phyloP scores from a whole-genome alignment of 768 basidiomycete species.

The Auriscalpium orientale region DNA sequence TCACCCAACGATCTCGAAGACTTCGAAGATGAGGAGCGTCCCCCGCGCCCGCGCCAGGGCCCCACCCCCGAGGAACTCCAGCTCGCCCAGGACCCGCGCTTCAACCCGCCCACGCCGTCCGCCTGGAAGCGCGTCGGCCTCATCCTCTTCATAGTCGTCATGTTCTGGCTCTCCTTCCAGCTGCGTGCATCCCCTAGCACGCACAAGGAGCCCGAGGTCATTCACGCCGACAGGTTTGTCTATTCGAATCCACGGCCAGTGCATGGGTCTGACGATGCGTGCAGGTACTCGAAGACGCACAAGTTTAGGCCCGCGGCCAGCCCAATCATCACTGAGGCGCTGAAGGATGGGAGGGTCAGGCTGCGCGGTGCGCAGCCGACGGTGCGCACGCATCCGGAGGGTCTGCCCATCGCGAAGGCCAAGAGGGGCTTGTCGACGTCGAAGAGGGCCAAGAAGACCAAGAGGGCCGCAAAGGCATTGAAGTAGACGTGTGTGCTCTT shows the following conservation, averaged over 20 bases:
- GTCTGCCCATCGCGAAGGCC: too few relatives aligned
- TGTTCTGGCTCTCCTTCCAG: slow-evolving; percentile 34
- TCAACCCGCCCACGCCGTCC: slow-evolving; percentile 43
- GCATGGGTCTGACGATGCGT: neutral
- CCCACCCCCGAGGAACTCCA: slow-evolving; percentile 4
- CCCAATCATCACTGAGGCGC: slow-evolving; percentile 68
- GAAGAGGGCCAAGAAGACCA: too few relatives aligned
- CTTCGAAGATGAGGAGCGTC: neutral
- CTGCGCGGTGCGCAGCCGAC: slow-evolving; percentile 60
- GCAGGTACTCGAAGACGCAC: slow-evolving; percentile 75
- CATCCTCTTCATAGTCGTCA: slow-evolving; percentile 31
- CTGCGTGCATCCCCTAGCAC: slow-evolving; percentile 13
- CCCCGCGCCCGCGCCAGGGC: neutral
- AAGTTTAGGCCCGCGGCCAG: slow-evolving; percentile 82
- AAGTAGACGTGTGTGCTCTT: too few relatives aligned
- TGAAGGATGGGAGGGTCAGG: slow-evolving; percentile 62
- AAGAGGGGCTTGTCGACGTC: too few relatives aligned
- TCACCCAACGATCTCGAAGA: slow-evolving; percentile 2
- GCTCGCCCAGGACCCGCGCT: slow-evolving; percentile 32
- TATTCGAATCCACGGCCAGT: neutral
- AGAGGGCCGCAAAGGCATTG: too few relatives aligned
- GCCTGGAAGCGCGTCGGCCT: slow-evolving; percentile 44
- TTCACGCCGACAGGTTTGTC: slow-evolving; percentile 59
- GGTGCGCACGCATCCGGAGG: too few relatives aligned
- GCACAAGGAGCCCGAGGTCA: slow-evolving; percentile 32